Conservation (phyloP, 352 stramenopile species). For the Globisporangium cystogenes region DNA sequence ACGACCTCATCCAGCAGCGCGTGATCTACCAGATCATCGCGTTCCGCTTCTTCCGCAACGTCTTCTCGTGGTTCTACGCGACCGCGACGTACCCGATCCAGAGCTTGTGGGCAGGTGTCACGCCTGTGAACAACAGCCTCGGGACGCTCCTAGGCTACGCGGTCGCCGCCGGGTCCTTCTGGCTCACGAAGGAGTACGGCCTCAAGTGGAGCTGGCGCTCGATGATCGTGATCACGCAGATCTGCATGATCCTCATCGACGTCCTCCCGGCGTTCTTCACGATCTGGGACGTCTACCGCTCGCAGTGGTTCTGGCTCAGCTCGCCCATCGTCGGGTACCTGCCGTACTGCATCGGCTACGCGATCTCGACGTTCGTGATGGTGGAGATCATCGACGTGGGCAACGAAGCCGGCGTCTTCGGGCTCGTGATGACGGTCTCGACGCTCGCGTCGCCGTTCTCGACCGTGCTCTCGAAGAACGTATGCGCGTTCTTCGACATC, state of each 20-base stretch:
- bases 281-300: slow-evolving; percentile 27
- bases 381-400: slow-evolving; percentile 19
- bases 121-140: slow-evolving; percentile 35
- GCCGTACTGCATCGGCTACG: slow-evolving; percentile 12
- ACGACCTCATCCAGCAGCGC: slow-evolving; percentile 44
- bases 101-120: slow-evolving; percentile 36
- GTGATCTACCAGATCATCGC: slow-evolving; percentile 51
- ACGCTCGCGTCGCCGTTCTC: slow-evolving; percentile 18
- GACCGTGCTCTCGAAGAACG: slow-evolving; percentile 13
- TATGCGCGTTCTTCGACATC: slow-evolving; percentile 12
- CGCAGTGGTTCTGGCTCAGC: slow-evolving; percentile 33
- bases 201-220: slow-evolving; percentile 51
- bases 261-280: slow-evolving; percentile 22
- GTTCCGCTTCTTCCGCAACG: slow-evolving; percentile 54
- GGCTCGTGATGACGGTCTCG: slow-evolving; percentile 18
- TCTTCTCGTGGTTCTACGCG: slow-evolving; percentile 40
- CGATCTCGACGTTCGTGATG: slow-evolving; percentile 13
- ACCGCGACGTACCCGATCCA: slow-evolving; percentile 37
- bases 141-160: slow-evolving; percentile 29
- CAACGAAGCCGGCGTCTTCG: slow-evolving; percentile 18
- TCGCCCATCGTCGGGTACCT: slow-evolving; percentile 17
- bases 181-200: slow-evolving; percentile 25
- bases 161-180: slow-evolving; percentile 24
- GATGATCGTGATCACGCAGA: slow-evolving; percentile 31
- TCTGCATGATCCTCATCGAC: slow-evolving; percentile 16